Evolutionary conservation across 495 filamentous ascomycete species (phyloP), one percentile per base, ranked within the genome.

Genomic region (Hyphodiscus hymeniophilus): DNA sequence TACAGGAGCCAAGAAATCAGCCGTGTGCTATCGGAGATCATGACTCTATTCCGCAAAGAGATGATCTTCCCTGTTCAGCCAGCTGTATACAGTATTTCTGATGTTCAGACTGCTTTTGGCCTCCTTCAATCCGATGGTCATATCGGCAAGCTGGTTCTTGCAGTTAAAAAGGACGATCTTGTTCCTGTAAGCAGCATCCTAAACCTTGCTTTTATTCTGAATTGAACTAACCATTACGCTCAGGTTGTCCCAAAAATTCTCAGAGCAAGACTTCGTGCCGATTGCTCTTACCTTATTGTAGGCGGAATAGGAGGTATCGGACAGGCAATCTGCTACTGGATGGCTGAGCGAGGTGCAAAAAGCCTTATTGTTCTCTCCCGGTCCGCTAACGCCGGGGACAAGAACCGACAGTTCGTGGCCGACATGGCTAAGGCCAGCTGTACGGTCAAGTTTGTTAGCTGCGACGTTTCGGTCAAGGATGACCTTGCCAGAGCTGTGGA

Each of bases 261-360:
- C 34, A 36, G 34, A 18, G 15, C 4, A n/a, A 36, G 4, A 36
- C 13, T 18, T 18, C 15, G 34, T 18, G 13, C 58, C 0, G 59
- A 74, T 24, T 67, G 66, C 1, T 71, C 71, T 0, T 82, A 82
- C 45, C 55, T 85, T 13, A 57, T 85, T 3, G 63, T 77, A 16
- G 77, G 81, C 5, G 76, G 80, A 12, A 67, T 82, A 6, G 70
- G 66, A 0, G 69, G 73, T 0, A 66, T 83, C 6, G 77, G 81
- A 3, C 52, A 66, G 16, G 22, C 6, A 60, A 58, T 10, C 62
- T 79, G 11, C 60, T 68, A 1, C 68, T 16, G 65, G 64, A 64
- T 86, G 66, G 67, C 69, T 4, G 58, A 71, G 13, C 63, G 73
- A 28, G 80, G 80, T 0, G 82, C 80, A 1, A 60, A 62, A 6